Evolutionary conservation across 495 filamentous ascomycete genomes (phyloP), one percentile per base, ranked within the genome.

Genomic region (Podospora conica): DNA sequence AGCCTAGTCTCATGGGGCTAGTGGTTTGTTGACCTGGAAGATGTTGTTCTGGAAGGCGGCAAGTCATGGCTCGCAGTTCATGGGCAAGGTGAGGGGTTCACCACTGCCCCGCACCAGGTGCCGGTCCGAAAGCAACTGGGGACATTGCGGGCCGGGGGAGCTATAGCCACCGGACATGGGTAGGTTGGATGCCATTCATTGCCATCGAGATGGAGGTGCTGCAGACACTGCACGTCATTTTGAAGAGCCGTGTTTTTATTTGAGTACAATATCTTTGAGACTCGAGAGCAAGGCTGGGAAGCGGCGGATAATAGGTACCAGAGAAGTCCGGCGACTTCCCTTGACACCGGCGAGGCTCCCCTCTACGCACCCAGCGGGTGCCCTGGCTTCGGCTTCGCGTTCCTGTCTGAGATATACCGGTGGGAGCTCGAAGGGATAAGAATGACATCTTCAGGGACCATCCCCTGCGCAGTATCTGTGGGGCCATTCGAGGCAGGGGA

Each of bases 371-470:
- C 15, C 15, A 15, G 15, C 33, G 7, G 33, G 18, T 6, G 5
- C 33, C 33, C 33, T 48, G 33, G 5, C 15, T 18, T 4, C 25
- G 57, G 22, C 18, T 1, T 9, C 28, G 11, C 23, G 21, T 24
- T 57, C 25, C 55, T 25, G 18, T 57, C 9, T 18, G 4, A 3
- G 11, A 57, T 12, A 3, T n/a, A n/a, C n/a, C n/a, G n/a, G n/a
- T 25, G 23, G 9, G 22, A 22, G 23, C 21, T 25, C 21, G 24
- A 40, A 25, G 23, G 11, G 22, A 24, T 15, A 57, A 10, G 55
- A 10, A 27, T 23, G 61, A 15, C 55, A 65, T 29, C 23, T 65
- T 48, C 29, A 24, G 61, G 66, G 31, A 28, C 27, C 63, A 25
- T 57, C 22, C 22, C 40, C 40, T 48, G 40, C 40, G 4, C 40